Conservation (phyloP, 192 early-diverging fungal genomes). For the Anaeromyces robustus region DNA sequence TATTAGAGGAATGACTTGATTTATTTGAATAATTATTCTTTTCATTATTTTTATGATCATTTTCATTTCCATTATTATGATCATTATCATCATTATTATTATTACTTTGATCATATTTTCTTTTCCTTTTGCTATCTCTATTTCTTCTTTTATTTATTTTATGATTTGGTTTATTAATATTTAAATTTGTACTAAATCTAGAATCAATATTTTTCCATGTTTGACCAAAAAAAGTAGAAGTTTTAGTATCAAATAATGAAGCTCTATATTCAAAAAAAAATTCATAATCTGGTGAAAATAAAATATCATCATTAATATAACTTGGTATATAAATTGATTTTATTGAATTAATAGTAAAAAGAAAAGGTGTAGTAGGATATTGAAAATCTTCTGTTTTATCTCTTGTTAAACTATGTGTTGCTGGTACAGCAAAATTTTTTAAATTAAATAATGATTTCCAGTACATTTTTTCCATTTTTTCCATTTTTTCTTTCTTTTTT, state of each 20-base stretch:
- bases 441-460: neutral
- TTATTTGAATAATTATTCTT: too few relatives aligned
- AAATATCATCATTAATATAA: neutral
- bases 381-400: neutral
- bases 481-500: neutral
- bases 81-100: neutral
- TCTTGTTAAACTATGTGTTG: neutral
- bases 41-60: too few relatives aligned
- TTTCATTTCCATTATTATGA: neutral
- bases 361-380: neutral
- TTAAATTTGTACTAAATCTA: neutral
- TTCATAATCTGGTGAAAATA: neutral
- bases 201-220: neutral
- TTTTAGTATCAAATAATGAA: neutral
- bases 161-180: neutral
- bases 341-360: neutral
- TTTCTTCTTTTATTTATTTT: neutral
- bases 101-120: neutral
- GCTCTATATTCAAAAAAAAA: neutral
- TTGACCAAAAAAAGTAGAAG: neutral
- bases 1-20: neutral
- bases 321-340: neutral
- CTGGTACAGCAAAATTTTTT: neutral
- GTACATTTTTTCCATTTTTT: neutral
- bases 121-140: neutral